These are phyloP conservation scores for Thalassia testudinum DNA, from an alignment of 116 monocot genomes.

Conservation along the genomic window DNA sequence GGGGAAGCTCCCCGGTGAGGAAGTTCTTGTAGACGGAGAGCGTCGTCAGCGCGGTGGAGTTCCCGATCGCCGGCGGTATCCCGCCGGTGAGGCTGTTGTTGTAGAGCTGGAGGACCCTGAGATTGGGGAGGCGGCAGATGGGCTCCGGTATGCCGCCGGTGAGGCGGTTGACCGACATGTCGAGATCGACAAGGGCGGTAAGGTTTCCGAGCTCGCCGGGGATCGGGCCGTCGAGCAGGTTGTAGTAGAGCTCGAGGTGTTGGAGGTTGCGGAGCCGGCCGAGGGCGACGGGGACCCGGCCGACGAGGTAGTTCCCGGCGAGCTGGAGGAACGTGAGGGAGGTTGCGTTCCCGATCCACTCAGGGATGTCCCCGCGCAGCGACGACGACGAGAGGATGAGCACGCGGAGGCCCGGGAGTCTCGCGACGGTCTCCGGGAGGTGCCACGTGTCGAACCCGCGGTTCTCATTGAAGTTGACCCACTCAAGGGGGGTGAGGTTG, in stretches of 20 bases:
- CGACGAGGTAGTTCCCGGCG: slow-evolving; percentile 51
- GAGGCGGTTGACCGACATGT: slow-evolving; percentile 62
- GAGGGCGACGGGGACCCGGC: slow-evolving; percentile 48
- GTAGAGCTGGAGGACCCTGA: slow-evolving; percentile 62
- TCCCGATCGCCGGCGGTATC: slow-evolving; percentile 48
- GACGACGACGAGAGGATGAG: slow-evolving; percentile 76
- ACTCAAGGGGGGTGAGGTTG: slow-evolving; percentile 60
- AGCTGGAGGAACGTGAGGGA: slow-evolving; percentile 73
- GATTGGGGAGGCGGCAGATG: slow-evolving; percentile 38
- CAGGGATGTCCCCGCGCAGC: slow-evolving; percentile 55
- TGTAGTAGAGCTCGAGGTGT: slow-evolving; percentile 83
- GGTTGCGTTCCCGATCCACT: slow-evolving; percentile 88
- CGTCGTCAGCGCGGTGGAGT: slow-evolving; percentile 56
- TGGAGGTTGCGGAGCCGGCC: slow-evolving; percentile 48
- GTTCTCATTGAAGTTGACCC: slow-evolving; percentile 68
- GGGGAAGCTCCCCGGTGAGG: slow-evolving; percentile 51
- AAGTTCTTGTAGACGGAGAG: slow-evolving; percentile 67
- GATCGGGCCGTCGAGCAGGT: slow-evolving; percentile 43
- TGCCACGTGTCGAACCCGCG: slow-evolving; percentile 53
- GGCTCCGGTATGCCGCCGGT: slow-evolving; percentile 50
- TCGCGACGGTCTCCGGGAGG: slow-evolving; percentile 30
- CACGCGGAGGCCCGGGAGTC: slow-evolving; percentile 31
- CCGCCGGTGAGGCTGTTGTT: slow-evolving; percentile 62
- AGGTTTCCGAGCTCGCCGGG: slow-evolving; percentile 79
- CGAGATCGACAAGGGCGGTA: slow-evolving; percentile 44